Base-by-base conservation (phyloP, 768 basidiomycete species). In the Tulasnella sp. region DNA sequence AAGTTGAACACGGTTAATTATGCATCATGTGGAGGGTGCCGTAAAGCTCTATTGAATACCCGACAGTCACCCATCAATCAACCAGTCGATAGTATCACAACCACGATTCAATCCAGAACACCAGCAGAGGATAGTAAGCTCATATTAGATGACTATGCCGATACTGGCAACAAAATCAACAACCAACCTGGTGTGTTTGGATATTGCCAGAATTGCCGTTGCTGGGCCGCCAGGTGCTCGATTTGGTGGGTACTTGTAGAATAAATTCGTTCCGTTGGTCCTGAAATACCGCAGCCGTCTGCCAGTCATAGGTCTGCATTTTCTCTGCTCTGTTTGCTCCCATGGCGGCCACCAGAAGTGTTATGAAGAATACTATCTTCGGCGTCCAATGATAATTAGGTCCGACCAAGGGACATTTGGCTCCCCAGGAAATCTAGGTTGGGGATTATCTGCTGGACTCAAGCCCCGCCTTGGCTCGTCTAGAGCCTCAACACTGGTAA, bases 271-370 rank as follows among this genome's bases (percentile, higher is more conserved):
- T 29, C 16, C n/a, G 8, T 22, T 54, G 29, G 27, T 22, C 32
- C 31, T 54, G 16, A 41, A 16, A 12, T 32, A 27, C 37, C 19
- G 3, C 54, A 88, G 86, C 62, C 87, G 77, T 48, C 74, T 89
- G 25, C 86, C 87, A 3, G 83, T 88, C 13, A 76, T 74, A 25
- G 67, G 74, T 0, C 67, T 86, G 4, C 64, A 84, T 2, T 81
- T 87, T 61, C 78, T 79, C 45, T 89, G 87, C 62, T 72, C 81
- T 0, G 66, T 82, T 1, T 90, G 87, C 61, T 66, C 73, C 37
- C 87, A 90, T 55, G 87, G 87, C 0, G 86, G 86, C 0, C 87
- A 90, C 57, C 80, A 81, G 57, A 70, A 73, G 16, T 90, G 87
- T 64, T 87, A 85, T 58, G 72, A 76, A 33, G 67, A 70, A 27